A percentile compares a stretch with the other conserved stretches of the same genome.
Evolutionary conservation across 352 stramenopile genomes (phyloP).

Genomic region (Blastocystis sp.): DNA sequence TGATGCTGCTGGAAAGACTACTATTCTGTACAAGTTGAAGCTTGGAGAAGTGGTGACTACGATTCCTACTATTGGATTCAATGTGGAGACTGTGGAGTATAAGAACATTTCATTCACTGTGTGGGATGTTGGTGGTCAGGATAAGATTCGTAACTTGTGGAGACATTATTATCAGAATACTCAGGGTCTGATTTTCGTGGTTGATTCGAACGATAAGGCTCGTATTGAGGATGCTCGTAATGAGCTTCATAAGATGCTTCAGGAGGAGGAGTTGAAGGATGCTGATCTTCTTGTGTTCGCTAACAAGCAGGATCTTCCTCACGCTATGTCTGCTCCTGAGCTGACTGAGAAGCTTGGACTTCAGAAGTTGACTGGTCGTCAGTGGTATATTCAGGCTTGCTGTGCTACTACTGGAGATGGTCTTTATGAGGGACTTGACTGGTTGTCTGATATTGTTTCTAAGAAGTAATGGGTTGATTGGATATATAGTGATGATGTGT

Average conservation of each 20-base stretch:
- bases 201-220: conserved; percentile 94
- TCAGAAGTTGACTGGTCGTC: conserved; percentile 83
- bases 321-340: conserved; percentile 89
- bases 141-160: conserved; percentile 92
- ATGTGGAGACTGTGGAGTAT: conserved; percentile 98
- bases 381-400: conserved; percentile 99
- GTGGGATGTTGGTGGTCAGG: conserved; percentile 96
- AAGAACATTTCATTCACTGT: conserved; percentile 98
- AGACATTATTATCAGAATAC: conserved; percentile 99
- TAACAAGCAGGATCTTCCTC: conserved; percentile 98
- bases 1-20: conserved; percentile 90
- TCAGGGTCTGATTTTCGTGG: conserved; percentile 96
- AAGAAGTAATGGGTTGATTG: conserved; percentile 63
- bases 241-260: conserved; percentile 93
- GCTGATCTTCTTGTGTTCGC: conserved; percentile 91
- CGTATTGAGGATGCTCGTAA: conserved; percentile 88
- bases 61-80: conserved; percentile 75
- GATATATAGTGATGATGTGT: background rate
- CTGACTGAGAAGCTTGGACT: conserved; percentile 96
- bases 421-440: conserved; percentile 97
- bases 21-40: conserved; percentile 81
- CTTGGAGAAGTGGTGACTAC: conserved; percentile 87
- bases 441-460: conserved; percentile 76
- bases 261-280: conserved; percentile 91
- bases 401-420: conserved; percentile 93